Percentiles rank a stretch among this genome's conserved stretches.
Evolutionary conservation across 495 filamentous ascomycete genomes (phyloP).

Genomic region (Penicillium cataractarum): DNA sequence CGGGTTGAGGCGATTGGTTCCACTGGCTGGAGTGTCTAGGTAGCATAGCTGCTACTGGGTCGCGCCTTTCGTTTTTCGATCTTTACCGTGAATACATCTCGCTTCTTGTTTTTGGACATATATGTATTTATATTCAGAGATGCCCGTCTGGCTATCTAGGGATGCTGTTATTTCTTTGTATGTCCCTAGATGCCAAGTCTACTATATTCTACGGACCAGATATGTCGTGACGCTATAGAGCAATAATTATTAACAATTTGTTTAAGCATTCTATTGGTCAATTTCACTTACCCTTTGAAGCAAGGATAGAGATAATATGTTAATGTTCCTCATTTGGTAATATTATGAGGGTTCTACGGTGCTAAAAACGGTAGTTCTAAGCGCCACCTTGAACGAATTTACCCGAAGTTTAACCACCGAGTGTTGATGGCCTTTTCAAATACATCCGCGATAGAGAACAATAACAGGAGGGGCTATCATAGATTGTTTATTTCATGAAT

Average conservation of each 20-base stretch:
- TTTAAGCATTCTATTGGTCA: no score
- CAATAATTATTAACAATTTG: no score
- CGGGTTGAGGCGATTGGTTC: slow-evolving; percentile 25
- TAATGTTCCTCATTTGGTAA: neutral
- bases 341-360: neutral
- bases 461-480: no score
- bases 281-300: no score
- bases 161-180: neutral
- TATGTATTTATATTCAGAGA: neutral
- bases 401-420: neutral
- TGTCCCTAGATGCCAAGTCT: neutral
- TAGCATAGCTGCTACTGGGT: neutral
- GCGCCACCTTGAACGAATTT: neutral
- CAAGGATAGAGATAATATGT: neutral
- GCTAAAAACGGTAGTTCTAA: neutral
- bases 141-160: neutral
- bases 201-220: no score
- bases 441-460: neutral
- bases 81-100: neutral
- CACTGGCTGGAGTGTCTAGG: slow-evolving; percentile 7
- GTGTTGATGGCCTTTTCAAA: neutral
- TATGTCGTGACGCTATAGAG: no score
- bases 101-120: neutral
- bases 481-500: no score
- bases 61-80: neutral